phyloP scores from a whole-genome alignment of 1,139 yeast genomes.

The Yamadazyma atmosphaerica region DNA sequence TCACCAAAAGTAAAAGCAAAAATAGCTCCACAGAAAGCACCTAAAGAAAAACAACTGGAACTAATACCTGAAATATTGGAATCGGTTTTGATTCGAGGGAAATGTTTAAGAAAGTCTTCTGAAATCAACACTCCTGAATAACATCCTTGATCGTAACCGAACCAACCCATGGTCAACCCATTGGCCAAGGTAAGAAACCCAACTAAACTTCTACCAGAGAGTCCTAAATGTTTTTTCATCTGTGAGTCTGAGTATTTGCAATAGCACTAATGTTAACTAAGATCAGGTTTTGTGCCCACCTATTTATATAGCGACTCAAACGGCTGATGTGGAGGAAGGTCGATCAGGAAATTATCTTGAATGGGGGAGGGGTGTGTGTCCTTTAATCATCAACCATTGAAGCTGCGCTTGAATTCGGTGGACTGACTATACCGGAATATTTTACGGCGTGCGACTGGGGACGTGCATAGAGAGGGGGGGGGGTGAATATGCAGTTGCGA shows the following conservation, averaged over 20 bases:
- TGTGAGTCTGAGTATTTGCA: background rate
- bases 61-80: slow-evolving; percentile 42
- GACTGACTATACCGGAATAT: too few relatives aligned
- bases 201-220: slow-evolving; percentile 13
- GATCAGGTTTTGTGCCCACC: background rate
- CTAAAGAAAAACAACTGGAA: slow-evolving; percentile 35
- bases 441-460: too few relatives aligned
- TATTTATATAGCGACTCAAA: background rate
- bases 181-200: slow-evolving; percentile 14
- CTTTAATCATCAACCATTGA: too few relatives aligned
- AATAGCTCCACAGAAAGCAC: slow-evolving; percentile 32
- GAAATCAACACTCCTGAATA: slow-evolving; percentile 58
- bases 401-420: too few relatives aligned
- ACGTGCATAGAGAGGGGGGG: background rate
- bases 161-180: slow-evolving; percentile 23
- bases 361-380: slow-evolving; percentile 2
- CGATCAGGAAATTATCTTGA: background rate
- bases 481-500: too few relatives aligned
- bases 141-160: slow-evolving; percentile 77
- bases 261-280: background rate
- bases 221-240: slow-evolving; percentile 15
- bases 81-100: slow-evolving; percentile 28
- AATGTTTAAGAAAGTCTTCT: slow-evolving; percentile 29
- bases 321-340: slow-evolving; percentile 1
- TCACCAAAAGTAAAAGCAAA: slow-evolving; percentile 28